Percentiles rank a stretch among this genome's conserved stretches.
phyloP scores from a whole-genome alignment of 2,329 filamentous ascomycete genomes.

The Huntiella moniliformis region DNA sequence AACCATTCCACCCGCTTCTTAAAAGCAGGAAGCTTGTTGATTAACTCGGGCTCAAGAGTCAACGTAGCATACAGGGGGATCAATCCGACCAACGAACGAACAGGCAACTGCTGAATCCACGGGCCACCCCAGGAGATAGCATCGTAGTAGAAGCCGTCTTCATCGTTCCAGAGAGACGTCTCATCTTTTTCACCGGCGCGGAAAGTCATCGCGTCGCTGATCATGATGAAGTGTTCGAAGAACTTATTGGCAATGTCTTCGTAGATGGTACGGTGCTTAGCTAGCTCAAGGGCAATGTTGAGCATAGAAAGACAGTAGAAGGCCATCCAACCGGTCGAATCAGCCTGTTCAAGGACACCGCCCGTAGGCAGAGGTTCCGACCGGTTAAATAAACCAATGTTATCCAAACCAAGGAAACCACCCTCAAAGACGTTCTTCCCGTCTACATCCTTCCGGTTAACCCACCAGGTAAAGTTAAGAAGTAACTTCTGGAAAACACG shows the following conservation, averaged over 20 bases:
- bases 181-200: constrained; percentile 50
- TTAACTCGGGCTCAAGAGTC: constrained; percentile 81
- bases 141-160: constrained; percentile 97
- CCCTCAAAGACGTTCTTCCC: constrained; percentile 97
- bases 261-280: constrained; percentile 86
- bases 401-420: constrained; percentile 87
- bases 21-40: constrained; percentile 81
- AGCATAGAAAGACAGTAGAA: constrained; percentile 95
- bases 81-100: constrained; percentile 77
- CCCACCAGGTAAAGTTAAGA: constrained; percentile 98
- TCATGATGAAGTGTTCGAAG: constrained; percentile 96
- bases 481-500: constrained; percentile 90
- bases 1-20: constrained; percentile 92
- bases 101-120: constrained; percentile 80
- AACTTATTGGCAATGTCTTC: constrained; percentile 97
- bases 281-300: constrained; percentile 86
- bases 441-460: constrained; percentile 84
- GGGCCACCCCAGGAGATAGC: constrained; percentile 92
- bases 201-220: constrained; percentile 92
- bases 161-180: constrained; percentile 84
- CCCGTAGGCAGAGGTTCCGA: constrained; percentile 89
- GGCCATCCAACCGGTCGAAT: constrained; percentile 97
- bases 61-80: constrained; percentile 86
- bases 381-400: constrained; percentile 93
- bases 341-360: constrained; percentile 83